Percentiles rank a stretch among this genome's conserved stretches.
phyloP scores from a whole-genome alignment of 2,329 filamentous ascomycete genomes.

The Nectriaceae sp. region DNA sequence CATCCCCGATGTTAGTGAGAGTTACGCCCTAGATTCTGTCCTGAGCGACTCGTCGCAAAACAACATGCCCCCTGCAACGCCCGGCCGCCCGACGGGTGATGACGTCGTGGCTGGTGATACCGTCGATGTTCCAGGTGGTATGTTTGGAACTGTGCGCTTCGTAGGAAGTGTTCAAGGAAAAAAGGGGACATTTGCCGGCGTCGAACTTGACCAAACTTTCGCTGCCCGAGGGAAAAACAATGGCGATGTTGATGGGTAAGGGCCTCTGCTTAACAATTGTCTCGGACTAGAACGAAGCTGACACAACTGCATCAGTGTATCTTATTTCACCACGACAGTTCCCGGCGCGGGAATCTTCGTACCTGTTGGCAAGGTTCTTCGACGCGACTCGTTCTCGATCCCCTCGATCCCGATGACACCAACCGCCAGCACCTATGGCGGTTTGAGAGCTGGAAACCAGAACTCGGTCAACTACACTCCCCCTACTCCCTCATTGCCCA shows the following conservation, averaged over 20 bases:
- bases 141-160: constrained; percentile 89
- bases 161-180: constrained; percentile 85
- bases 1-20: constrained; percentile 67
- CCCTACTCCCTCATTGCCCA: constrained; percentile 66
- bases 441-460: constrained; percentile 55
- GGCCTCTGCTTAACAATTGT: not conserved
- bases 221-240: constrained; percentile 88
- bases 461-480: constrained; percentile 64
- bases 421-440: constrained; percentile 60
- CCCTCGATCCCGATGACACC: constrained; percentile 66
- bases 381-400: constrained; percentile 63
- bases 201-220: constrained; percentile 83
- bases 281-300: not conserved
- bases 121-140: constrained; percentile 91
- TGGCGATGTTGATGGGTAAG: constrained; percentile 92
- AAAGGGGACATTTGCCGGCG: constrained; percentile 87
- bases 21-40: constrained; percentile 61
- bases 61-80: constrained; percentile 57
- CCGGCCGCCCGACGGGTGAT: constrained; percentile 51
- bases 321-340: constrained; percentile 79
- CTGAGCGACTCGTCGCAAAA: constrained; percentile 36
- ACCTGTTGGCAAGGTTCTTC: constrained; percentile 77
- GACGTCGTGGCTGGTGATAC: constrained; percentile 73
- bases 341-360: constrained; percentile 92
- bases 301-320: constrained; percentile 46